These are phyloP conservation scores for Fraxinus platypoda DNA, from an alignment of 305 asterid genomes.

Conservation along the genomic window DNA sequence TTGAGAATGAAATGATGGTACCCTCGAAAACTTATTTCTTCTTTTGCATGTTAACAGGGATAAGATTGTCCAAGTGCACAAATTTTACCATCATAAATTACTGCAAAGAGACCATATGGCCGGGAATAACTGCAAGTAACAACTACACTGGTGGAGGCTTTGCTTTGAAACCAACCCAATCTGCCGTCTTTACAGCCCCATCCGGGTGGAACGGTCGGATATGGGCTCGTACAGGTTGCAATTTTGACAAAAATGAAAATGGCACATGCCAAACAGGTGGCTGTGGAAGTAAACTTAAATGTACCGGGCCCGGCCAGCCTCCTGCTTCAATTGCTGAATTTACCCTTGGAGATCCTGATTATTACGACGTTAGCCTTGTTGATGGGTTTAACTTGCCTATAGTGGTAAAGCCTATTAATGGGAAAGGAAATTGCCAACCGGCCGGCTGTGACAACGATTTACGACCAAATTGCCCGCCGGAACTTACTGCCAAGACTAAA, in stretches of 20 bases:
- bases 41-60: slow-evolving; percentile 29
- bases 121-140: slow-evolving; percentile 51
- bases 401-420: slow-evolving; percentile 43
- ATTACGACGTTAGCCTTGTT: slow-evolving; percentile 70
- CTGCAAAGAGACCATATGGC: slow-evolving; percentile 68
- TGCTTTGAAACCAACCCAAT: slow-evolving; percentile 44
- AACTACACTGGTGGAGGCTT: slow-evolving; percentile 54
- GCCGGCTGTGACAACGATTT: slow-evolving; percentile 63
- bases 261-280: slow-evolving; percentile 63
- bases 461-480: slow-evolving; percentile 50
- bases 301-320: slow-evolving; percentile 52
- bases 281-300: slow-evolving; percentile 48
- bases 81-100: slow-evolving; percentile 52
- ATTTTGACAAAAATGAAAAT: slow-evolving; percentile 44
- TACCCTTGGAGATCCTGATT: slow-evolving; percentile 54
- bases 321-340: slow-evolving; percentile 64
- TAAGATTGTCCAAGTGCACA: slow-evolving; percentile 29
- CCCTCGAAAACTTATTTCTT: background rate
- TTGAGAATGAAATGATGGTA: background rate
- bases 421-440: slow-evolving; percentile 53
- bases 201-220: slow-evolving; percentile 60
- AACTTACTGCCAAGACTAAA: slow-evolving; percentile 34
- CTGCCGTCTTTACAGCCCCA: slow-evolving; percentile 54
- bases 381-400: slow-evolving; percentile 77
- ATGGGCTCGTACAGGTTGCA: slow-evolving; percentile 69